phyloP scores from a whole-genome alignment of 768 basidiomycete genomes.

The Tulasnella sp. region DNA sequence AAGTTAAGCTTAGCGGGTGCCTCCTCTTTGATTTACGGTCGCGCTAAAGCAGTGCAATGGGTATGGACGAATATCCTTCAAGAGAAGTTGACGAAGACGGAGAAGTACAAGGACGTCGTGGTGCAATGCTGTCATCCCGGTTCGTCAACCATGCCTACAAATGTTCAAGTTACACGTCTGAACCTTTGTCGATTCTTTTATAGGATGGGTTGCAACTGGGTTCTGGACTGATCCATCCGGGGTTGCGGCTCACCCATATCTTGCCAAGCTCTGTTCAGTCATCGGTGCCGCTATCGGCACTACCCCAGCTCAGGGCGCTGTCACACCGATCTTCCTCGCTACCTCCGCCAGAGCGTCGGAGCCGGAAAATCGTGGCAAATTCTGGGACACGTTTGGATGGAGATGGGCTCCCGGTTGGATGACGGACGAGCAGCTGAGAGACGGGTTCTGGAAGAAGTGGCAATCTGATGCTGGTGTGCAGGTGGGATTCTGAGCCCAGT shows the following conservation, averaged over 20 bases:
- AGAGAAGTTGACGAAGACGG: neutral
- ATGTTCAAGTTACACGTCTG: too few species aligned
- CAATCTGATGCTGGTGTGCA: neutral
- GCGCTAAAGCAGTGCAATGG: constrained; percentile 1
- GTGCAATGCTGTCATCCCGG: constrained; percentile 11
- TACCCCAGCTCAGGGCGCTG: neutral
- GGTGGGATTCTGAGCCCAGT: neutral
- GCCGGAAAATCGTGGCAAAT: neutral
- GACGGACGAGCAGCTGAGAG: neutral
- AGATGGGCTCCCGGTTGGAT: constrained; percentile 9
- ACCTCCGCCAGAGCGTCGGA: neutral
- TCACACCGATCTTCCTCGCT: constrained; percentile 7
- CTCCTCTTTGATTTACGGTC: neutral
- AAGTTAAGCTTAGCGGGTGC: neutral
- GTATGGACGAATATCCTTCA: constrained; percentile 10
- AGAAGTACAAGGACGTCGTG: neutral
- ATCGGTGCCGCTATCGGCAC: neutral
- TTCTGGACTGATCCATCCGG: neutral
- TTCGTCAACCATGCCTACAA: too few species aligned
- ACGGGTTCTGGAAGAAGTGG: constrained; percentile 6
- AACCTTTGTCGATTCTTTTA: neutral
- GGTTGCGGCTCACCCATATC: neutral
- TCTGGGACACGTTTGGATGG: neutral
- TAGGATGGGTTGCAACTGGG: neutral
- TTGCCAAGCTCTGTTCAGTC: neutral